Evolutionary conservation across 1,284 basidiomycete species (phyloP).

Genomic region (Ganoderma boninense): DNA sequence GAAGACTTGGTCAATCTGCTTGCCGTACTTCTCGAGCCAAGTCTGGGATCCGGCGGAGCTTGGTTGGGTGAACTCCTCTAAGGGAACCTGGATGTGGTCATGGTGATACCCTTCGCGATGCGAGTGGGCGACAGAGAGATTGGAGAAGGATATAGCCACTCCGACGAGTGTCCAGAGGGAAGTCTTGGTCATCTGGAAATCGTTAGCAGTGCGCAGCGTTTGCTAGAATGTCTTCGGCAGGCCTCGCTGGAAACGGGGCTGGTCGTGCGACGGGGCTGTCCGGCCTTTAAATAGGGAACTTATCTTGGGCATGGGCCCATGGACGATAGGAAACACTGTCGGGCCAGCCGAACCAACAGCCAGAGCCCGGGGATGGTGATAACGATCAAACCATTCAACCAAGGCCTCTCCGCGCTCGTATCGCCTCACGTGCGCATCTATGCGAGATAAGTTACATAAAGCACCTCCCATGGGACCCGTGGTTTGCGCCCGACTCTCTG

Average conservation of each 20-base stretch:
- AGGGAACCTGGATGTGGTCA: conserved; percentile 14
- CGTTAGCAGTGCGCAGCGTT: background rate
- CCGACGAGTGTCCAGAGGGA: conserved; percentile 6
- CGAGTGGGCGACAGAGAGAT: conserved; percentile 1
- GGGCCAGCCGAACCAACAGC: conserved; percentile 8
- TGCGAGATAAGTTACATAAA: background rate
- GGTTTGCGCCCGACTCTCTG: background rate
- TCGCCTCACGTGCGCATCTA: conserved; percentile 3
- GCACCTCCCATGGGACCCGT: background rate
- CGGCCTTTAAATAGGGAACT: background rate
- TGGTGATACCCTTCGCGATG: conserved; percentile 17
- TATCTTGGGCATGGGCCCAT: conserved; percentile 8
- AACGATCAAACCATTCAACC: background rate
- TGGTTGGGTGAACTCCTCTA: conserved; percentile 24
- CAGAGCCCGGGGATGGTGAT: background rate
- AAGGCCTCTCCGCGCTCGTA: background rate
- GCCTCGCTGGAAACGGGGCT: background rate
- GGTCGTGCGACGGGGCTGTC: background rate
- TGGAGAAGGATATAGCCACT: conserved; percentile 8
- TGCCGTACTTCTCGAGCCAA: conserved; percentile 76
- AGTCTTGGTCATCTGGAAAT: conserved; percentile 16
- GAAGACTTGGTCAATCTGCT: conserved; percentile 74
- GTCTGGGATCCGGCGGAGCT: conserved; percentile 39
- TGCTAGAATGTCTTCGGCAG: background rate
- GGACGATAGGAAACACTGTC: conserved; percentile 22